Percentiles rank a stretch among this genome's conserved stretches.
Evolutionary conservation across 176 grass and related monocot genomes (phyloP).

Genomic region (Pontederia crassipes): DNA sequence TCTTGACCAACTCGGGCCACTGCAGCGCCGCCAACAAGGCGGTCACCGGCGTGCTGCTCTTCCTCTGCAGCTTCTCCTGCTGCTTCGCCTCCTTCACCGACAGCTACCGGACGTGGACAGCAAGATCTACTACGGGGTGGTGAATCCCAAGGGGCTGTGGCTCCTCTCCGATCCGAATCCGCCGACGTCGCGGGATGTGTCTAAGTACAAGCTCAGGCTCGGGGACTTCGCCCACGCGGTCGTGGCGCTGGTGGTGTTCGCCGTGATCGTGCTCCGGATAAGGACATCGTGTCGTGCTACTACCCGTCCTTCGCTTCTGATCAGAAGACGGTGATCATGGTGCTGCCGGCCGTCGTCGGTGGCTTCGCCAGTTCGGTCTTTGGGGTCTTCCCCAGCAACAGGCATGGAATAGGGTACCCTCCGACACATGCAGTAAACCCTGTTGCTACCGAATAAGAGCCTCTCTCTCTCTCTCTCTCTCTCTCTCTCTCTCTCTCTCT

Average conservation of each 20-base stretch:
- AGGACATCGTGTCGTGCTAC: conserved; percentile 61
- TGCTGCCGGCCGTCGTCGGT: conserved; percentile 49
- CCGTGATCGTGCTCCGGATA: conserved; percentile 41
- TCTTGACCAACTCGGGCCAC: no score
- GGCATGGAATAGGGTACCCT: conserved; percentile 62
- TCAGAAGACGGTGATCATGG: conserved; percentile 45
- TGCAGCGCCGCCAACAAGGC: no score
- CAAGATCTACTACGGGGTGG: conserved; percentile 52
- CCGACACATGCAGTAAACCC: no score
- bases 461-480: no score
- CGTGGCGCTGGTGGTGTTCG: conserved; percentile 47
- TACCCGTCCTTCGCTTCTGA: conserved; percentile 33
- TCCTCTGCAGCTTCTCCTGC: no score
- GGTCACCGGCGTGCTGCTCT: no score
- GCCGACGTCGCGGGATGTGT: conserved; percentile 5
- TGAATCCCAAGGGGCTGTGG: conserved; percentile 33
- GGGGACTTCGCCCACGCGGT: conserved; percentile 53
- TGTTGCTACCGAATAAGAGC: no score
- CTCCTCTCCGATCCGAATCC: conserved; percentile 26
- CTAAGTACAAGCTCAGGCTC: conserved; percentile 34
- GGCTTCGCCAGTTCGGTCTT: conserved; percentile 39
- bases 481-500: no score
- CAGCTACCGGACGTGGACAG: conserved; percentile 38
- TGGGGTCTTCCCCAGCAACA: conserved; percentile 44
- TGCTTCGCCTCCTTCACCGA: no score